Conservation (phyloP, 768 basidiomycete species). For the Coprinellus micaceus region DNA sequence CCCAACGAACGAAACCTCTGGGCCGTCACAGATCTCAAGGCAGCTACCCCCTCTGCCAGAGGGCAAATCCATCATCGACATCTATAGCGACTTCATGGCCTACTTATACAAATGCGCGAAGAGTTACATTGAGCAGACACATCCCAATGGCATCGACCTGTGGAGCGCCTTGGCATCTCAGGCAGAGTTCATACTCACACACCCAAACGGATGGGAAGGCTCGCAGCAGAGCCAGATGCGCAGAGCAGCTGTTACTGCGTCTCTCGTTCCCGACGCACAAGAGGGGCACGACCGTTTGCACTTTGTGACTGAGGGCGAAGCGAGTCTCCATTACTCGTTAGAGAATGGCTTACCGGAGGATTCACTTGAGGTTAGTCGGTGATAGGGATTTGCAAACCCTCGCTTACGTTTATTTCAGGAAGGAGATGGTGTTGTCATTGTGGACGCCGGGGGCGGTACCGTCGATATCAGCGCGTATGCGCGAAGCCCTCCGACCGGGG, state of each 20-base stretch:
- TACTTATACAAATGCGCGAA: slow-evolving; percentile 36
- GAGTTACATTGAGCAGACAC: slow-evolving; percentile 36
- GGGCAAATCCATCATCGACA: slow-evolving; percentile 28
- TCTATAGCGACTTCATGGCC: slow-evolving; percentile 39
- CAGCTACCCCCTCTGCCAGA: slow-evolving; percentile 28
- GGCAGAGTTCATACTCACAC: slow-evolving; percentile 39
- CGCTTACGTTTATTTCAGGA: slow-evolving; percentile 22
- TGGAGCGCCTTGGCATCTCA: slow-evolving; percentile 24
- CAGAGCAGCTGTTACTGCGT: slow-evolving; percentile 40
- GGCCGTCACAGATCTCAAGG: neutral
- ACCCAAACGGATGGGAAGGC: slow-evolving; percentile 57
- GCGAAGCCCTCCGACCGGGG: slow-evolving; percentile 19
- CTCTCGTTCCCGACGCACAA: slow-evolving; percentile 34
- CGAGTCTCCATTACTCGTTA: slow-evolving; percentile 48
- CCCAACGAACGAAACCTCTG: slow-evolving; percentile 4
- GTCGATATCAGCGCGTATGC: slow-evolving; percentile 56
- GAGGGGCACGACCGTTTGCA: slow-evolving; percentile 35
- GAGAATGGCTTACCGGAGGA: slow-evolving; percentile 12
- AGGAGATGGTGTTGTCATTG: slow-evolving; percentile 45
- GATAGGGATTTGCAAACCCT: neutral
- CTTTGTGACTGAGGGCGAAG: slow-evolving; percentile 55
- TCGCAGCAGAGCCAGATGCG: slow-evolving; percentile 48
- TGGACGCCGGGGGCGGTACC: slow-evolving; percentile 61
- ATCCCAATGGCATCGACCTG: slow-evolving; percentile 29
- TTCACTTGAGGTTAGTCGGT: slow-evolving; percentile 7